Evolutionary conservation across 225 moss, liverwort and hornwort genomes (phyloP).

Genomic region (Marchantia paleacea): DNA sequence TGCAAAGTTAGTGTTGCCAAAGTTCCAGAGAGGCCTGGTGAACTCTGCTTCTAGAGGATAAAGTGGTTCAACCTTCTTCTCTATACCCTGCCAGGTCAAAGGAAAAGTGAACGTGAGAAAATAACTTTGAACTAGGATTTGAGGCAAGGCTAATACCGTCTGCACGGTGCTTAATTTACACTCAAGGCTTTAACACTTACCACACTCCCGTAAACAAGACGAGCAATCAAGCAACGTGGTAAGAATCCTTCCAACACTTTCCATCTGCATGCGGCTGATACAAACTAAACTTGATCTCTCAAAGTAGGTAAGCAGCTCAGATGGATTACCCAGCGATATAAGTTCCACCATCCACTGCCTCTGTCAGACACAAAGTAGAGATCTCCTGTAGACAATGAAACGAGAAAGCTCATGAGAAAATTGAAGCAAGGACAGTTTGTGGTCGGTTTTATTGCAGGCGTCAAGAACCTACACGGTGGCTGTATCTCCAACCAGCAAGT

Average conservation of each 20-base stretch:
- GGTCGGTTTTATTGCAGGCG: too few species aligned
- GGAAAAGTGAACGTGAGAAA: too few species aligned
- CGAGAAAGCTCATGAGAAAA: neutral
- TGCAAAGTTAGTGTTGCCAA: slow-evolving; percentile 70
- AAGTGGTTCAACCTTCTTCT: slow-evolving; percentile 55
- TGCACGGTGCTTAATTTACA: neutral
- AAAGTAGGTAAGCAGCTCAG: neutral
- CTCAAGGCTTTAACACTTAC: neutral
- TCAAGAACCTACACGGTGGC: too few species aligned
- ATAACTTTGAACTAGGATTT: neutral
- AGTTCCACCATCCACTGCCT: slow-evolving; percentile 83
- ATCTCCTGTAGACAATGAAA: slow-evolving; percentile 53
- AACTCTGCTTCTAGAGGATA: slow-evolving; percentile 81
- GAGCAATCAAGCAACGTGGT: neutral
- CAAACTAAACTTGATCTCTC: neutral
- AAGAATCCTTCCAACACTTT: neutral
- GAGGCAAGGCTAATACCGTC: neutral
- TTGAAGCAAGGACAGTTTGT: too few species aligned
- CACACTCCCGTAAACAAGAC: neutral
- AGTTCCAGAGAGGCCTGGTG: slow-evolving; percentile 69
- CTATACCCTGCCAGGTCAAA: slow-evolving; percentile 43
- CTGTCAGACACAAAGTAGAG: slow-evolving; percentile 89
- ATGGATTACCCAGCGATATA: slow-evolving; percentile 72
- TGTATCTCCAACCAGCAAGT: neutral
- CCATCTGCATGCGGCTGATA: neutral